Percentiles rank a stretch among this genome's conserved stretches.
phyloP scores from a whole-genome alignment of 805 yeast species.

The Metschnikowia amazonensis region DNA sequence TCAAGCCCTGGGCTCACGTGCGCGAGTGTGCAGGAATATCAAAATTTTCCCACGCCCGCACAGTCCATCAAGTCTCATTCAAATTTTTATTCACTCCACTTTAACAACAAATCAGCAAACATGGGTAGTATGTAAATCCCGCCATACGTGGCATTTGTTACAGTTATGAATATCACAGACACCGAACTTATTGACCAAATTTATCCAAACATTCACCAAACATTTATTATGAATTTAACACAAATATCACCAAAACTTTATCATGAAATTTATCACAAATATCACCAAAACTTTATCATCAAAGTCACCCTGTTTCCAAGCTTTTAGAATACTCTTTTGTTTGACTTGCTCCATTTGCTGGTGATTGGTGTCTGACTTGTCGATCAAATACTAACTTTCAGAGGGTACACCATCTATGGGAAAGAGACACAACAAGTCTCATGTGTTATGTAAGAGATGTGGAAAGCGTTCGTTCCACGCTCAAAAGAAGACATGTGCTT shows the following conservation, averaged over 20 bases:
- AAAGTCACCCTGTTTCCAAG: too few species aligned
- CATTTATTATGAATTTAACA: too few species aligned
- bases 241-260: too few species aligned
- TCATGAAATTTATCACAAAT: too few species aligned
- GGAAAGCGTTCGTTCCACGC: slow-evolving; percentile 98
- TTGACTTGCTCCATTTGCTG: too few species aligned
- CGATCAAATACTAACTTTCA: slow-evolving; percentile 24
- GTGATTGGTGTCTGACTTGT: too few species aligned
- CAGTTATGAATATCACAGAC: too few species aligned
- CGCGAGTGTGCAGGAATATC: slow-evolving; percentile 10
- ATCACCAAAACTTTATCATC: too few species aligned
- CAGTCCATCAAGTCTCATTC: slow-evolving; percentile 11
- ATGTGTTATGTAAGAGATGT: slow-evolving; percentile 98
- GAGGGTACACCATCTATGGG: slow-evolving; percentile 99
- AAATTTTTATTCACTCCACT: slow-evolving; percentile 16
- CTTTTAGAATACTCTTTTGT: too few species aligned
- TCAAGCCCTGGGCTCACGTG: slow-evolving; percentile 16
- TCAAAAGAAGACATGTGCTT: slow-evolving; percentile 98
- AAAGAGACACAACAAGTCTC: slow-evolving; percentile 99
- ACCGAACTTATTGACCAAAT: too few species aligned
- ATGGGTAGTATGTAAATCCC: slow-evolving; percentile 68
- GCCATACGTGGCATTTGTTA: background rate
- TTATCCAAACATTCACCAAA: too few species aligned
- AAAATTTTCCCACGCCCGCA: slow-evolving; percentile 18
- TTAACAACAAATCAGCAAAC: slow-evolving; percentile 37